phyloP scores from a whole-genome alignment of 2,329 filamentous ascomycete genomes.

The Zarea fungicola region DNA sequence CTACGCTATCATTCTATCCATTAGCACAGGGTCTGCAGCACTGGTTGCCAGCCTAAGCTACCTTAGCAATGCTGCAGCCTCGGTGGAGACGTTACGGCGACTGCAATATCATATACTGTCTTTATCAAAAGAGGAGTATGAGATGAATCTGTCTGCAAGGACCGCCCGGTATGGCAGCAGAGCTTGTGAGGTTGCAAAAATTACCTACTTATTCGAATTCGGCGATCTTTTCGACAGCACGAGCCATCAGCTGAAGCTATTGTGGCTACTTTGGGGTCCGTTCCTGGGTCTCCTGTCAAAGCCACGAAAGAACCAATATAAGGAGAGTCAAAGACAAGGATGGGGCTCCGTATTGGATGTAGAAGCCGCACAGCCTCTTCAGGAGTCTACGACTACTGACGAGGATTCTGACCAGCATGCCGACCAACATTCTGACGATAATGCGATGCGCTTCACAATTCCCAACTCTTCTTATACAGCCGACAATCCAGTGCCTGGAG shows the following conservation, averaged over 20 bases:
- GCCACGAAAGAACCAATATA: neutral
- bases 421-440: too few relatives aligned
- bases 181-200: too few relatives aligned
- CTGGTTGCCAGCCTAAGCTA: neutral
- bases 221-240: neutral
- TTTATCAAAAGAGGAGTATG: neutral
- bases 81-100: neutral
- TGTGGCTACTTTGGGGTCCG: neutral
- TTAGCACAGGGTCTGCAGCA: neutral
- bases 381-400: too few relatives aligned
- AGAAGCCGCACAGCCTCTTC: too few relatives aligned
- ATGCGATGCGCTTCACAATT: too few relatives aligned
- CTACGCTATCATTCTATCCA: neutral
- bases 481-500: neutral
- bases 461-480: neutral
- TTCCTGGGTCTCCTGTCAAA: neutral
- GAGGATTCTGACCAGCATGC: too few relatives aligned
- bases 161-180: too few relatives aligned
- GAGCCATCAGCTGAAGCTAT: neutral
- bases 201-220: neutral
- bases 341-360: neutral
- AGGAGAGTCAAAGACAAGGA: neutral
- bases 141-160: neutral
- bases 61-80: neutral
- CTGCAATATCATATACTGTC: neutral